phyloP scores from a whole-genome alignment of 1,139 yeast genomes.

The Groenewaldozyma auringiensis region DNA sequence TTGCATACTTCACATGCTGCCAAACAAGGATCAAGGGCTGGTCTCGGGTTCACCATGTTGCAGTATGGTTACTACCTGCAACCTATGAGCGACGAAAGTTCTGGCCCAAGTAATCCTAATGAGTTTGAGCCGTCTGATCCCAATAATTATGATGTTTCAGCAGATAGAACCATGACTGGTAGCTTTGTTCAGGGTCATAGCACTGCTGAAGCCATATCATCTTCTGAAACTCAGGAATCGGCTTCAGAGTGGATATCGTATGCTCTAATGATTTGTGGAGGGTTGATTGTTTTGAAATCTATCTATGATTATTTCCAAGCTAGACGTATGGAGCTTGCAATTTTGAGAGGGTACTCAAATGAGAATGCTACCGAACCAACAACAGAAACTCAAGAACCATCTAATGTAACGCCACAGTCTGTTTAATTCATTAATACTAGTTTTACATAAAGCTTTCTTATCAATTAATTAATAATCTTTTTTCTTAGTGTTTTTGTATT shows the following conservation, averaged over 20 bases:
- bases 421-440: too few relatives aligned
- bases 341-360: constrained; percentile 26
- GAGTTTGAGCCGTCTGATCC: constrained; percentile 33
- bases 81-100: constrained; percentile 34
- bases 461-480: too few relatives aligned
- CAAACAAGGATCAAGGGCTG: constrained; percentile 89
- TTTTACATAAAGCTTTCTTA: too few relatives aligned
- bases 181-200: constrained; percentile 17
- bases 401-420: too few relatives aligned
- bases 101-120: constrained; percentile 36
- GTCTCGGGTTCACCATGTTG: constrained; percentile 78
- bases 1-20: constrained; percentile 97
- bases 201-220: constrained; percentile 12
- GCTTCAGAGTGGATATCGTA: constrained; percentile 37
- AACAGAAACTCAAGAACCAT: too few relatives aligned
- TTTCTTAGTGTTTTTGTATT: too few relatives aligned
- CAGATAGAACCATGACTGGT: constrained; percentile 29
- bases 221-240: constrained; percentile 7
- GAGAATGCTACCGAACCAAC: neutral
- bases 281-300: constrained; percentile 57
- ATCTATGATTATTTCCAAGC: constrained; percentile 65
- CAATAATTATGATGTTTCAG: constrained; percentile 30
- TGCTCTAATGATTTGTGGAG: constrained; percentile 59
- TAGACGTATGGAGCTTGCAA: constrained; percentile 63
- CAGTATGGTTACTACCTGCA: constrained; percentile 67